Percentiles rank a stretch among this genome's conserved stretches.
Conservation (phyloP, 169 alveolate genomes). For the Plasmodium inui region DNA sequence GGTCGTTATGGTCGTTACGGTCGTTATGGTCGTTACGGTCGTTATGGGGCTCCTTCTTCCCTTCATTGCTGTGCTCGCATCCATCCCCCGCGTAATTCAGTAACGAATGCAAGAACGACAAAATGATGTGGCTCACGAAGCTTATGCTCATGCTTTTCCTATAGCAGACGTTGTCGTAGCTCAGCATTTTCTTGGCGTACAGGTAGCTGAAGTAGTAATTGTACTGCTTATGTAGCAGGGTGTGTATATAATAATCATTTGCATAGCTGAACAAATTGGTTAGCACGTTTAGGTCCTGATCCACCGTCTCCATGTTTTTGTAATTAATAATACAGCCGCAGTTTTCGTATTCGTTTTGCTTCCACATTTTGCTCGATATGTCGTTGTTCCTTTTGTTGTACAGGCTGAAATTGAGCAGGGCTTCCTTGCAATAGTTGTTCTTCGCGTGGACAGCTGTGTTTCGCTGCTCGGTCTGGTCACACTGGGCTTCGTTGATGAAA, state of each 20-base stretch:
- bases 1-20: neutral
- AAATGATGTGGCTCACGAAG: constrained; percentile 71
- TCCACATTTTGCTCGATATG: constrained; percentile 6
- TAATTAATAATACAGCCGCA: constrained; percentile 74
- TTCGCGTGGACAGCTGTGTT: neutral
- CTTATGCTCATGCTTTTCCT: constrained; percentile 76
- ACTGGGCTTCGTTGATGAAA: neutral
- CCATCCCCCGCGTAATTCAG: constrained; percentile 41
- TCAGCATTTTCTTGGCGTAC: constrained; percentile 72
- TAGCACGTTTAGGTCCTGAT: constrained; percentile 21
- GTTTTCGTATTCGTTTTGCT: constrained; percentile 44
- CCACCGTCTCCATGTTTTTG: constrained; percentile 56
- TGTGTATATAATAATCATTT: constrained; percentile 75
- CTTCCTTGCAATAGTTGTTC: constrained; percentile 60
- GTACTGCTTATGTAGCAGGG: constrained; percentile 69
- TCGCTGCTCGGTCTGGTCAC: neutral
- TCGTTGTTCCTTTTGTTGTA: constrained; percentile 29
- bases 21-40: neutral
- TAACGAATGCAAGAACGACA: constrained; percentile 69
- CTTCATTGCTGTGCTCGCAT: neutral
- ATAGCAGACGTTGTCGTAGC: constrained; percentile 74
- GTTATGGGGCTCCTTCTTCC: neutral
- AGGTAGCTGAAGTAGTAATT: constrained; percentile 73
- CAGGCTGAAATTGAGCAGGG: constrained; percentile 54
- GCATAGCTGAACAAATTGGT: constrained; percentile 65